phyloP scores from a whole-genome alignment of 106 monocot genomes.

The Xerophyta viscosa region DNA sequence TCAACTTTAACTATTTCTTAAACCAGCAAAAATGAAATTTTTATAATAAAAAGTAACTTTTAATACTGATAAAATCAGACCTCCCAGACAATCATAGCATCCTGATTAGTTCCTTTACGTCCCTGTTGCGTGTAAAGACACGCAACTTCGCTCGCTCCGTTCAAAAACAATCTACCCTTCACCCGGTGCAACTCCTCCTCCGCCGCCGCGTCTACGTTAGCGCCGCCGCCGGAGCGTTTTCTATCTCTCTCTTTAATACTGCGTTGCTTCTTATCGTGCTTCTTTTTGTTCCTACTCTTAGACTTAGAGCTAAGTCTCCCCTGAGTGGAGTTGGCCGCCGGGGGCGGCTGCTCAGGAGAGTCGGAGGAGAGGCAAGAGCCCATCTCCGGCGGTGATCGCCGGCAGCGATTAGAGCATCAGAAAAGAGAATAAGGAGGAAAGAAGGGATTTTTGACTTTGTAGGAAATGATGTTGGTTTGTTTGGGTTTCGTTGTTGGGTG shows the following conservation, averaged over 20 bases:
- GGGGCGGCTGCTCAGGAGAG: background rate
- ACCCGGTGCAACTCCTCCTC: conserved; percentile 27
- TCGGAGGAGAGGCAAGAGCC: conserved; percentile 2
- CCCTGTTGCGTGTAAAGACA: conserved; percentile 47
- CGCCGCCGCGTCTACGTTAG: background rate
- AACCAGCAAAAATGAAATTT: background rate
- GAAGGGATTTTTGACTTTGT: no score
- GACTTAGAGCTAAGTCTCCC: background rate
- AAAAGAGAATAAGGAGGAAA: background rate
- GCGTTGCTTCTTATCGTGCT: background rate
- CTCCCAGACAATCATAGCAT: conserved; percentile 68
- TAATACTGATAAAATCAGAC: conserved; percentile 16
- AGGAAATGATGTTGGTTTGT: no score
- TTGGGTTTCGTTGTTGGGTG: no score
- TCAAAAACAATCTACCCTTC: conserved; percentile 31
- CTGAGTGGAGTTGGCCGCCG: background rate
- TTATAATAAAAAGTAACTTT: no score
- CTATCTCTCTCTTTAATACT: background rate
- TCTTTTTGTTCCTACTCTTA: background rate
- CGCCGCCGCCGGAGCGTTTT: background rate
- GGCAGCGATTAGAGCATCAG: background rate
- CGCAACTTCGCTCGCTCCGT: conserved; percentile 25
- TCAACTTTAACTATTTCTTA: background rate
- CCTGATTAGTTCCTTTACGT: conserved; percentile 56
- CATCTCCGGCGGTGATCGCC: background rate